These are phyloP conservation scores for Mesotaenium endlicherianum DNA, from an alignment of 139 green algal species.

Conservation along the genomic window DNA sequence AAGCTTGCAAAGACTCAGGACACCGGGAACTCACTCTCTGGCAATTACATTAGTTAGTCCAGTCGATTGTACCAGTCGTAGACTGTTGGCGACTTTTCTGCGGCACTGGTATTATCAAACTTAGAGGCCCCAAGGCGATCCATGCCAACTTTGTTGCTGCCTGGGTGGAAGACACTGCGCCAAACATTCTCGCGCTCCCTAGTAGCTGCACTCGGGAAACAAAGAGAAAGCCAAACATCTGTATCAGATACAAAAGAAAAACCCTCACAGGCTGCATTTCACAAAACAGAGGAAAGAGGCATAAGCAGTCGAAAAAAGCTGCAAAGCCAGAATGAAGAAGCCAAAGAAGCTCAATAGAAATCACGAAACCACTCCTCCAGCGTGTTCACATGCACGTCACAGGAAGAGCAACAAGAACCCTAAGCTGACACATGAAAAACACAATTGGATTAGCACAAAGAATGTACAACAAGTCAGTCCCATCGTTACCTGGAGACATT, in stretches of 20 bases:
- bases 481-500: neutral
- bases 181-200: conserved; percentile 29
- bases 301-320: no score
- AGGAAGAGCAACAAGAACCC: no score
- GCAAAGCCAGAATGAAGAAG: no score
- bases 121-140: neutral
- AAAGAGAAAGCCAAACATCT: neutral
- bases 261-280: neutral
- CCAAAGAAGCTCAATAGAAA: conserved; percentile 2
- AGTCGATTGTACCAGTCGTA: conserved; percentile 43
- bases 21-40: neutral
- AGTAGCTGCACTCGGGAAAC: conserved; percentile 1
- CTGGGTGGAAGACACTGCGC: conserved; percentile 29
- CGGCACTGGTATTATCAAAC: conserved; percentile 10
- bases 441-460: conserved; percentile 1
- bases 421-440: no score
- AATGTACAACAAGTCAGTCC: neutral
- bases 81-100: conserved; percentile 1
- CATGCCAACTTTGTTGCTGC: conserved; percentile 27
- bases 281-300: neutral
- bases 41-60: neutral
- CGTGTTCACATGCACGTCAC: no score
- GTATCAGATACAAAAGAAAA: neutral
- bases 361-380: no score
- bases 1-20: no score